Evolutionary conservation across 768 basidiomycete species (phyloP).

Genomic region (Heimioporus sp.): DNA sequence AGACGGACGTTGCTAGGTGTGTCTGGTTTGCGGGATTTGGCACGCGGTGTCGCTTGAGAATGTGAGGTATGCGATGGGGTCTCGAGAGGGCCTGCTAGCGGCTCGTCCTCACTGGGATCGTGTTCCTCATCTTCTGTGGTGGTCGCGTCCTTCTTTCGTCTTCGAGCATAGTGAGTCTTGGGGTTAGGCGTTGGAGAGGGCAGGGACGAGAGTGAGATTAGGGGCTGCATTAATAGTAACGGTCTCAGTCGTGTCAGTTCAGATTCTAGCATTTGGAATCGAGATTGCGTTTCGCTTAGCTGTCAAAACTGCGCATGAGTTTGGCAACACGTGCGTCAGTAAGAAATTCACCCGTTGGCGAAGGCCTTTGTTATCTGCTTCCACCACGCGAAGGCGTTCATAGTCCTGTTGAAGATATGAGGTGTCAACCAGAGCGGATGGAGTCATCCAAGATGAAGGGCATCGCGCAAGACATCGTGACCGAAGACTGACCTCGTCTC

Average conservation of each 20-base stretch:
- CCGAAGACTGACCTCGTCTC: constrained; percentile 42
- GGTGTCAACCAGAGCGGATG: constrained; percentile 1
- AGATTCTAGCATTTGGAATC: constrained; percentile 54
- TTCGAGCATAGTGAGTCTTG: constrained; percentile 19
- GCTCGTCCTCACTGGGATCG: constrained; percentile 26
- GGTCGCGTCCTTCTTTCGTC: constrained; percentile 25
- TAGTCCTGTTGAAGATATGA: constrained; percentile 44
- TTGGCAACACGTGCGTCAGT: not conserved
- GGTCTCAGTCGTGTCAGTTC: constrained; percentile 68
- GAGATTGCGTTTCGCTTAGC: constrained; percentile 57
- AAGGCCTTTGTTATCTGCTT: constrained; percentile 60
- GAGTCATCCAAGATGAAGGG: not conserved
- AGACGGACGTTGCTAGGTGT: constrained; percentile 6
- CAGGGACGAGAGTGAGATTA: constrained; percentile 22
- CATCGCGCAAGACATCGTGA: not conserved
- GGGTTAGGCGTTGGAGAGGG: constrained; percentile 22
- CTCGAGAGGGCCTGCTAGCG: constrained; percentile 14
- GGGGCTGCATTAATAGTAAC: constrained; percentile 64
- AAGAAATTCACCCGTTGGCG: constrained; percentile 52
- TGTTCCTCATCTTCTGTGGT: constrained; percentile 27
- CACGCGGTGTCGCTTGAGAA: constrained; percentile 20
- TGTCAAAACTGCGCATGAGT: constrained; percentile 26
- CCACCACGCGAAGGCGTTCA: constrained; percentile 50
- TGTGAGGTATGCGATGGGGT: constrained; percentile 15
- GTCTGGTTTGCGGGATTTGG: constrained; percentile 23